phyloP scores from a whole-genome alignment of 169 alveolate genomes.

The Cryptosporidium sp. region DNA sequence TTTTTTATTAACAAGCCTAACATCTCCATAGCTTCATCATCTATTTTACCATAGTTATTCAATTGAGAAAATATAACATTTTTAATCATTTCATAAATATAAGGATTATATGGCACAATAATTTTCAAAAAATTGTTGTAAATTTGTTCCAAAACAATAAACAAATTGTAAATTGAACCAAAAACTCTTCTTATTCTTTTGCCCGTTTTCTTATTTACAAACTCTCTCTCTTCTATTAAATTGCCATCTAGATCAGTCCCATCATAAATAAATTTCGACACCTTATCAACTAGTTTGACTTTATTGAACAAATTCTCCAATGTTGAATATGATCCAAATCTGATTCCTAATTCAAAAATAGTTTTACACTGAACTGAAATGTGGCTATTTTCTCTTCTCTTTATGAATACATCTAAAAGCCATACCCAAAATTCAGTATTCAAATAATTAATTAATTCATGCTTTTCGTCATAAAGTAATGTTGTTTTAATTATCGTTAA shows the following conservation, averaged over 20 bases:
- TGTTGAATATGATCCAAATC: conserved; percentile 31
- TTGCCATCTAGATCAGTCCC: conserved; percentile 30
- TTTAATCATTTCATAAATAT: neutral
- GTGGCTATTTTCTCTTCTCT: conserved; percentile 30
- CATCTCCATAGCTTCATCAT: neutral
- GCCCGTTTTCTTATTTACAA: conserved; percentile 4
- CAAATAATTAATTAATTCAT: conserved; percentile 21
- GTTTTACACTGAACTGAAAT: conserved; percentile 44
- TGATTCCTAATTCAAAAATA: conserved; percentile 48
- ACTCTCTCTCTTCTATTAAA: neutral
- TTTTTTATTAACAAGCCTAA: neutral
- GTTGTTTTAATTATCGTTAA: conserved; percentile 29
- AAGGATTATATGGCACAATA: neutral
- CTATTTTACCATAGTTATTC: neutral
- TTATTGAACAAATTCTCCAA: conserved; percentile 15
- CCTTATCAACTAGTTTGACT: conserved; percentile 6
- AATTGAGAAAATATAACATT: neutral
- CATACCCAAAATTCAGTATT: conserved; percentile 18
- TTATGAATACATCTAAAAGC: conserved; percentile 1
- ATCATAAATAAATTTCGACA: conserved; percentile 47
- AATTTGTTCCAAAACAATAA: conserved; percentile 14
- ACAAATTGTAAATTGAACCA: conserved; percentile 21
- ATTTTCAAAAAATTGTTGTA: conserved; percentile 22
- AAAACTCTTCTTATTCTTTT: conserved; percentile 24
- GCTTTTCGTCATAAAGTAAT: conserved; percentile 4